Percentiles rank a stretch among this genome's conserved stretches.
Conservation (phyloP, 176 grass and related monocot genomes). For the Juncus inflexus region DNA sequence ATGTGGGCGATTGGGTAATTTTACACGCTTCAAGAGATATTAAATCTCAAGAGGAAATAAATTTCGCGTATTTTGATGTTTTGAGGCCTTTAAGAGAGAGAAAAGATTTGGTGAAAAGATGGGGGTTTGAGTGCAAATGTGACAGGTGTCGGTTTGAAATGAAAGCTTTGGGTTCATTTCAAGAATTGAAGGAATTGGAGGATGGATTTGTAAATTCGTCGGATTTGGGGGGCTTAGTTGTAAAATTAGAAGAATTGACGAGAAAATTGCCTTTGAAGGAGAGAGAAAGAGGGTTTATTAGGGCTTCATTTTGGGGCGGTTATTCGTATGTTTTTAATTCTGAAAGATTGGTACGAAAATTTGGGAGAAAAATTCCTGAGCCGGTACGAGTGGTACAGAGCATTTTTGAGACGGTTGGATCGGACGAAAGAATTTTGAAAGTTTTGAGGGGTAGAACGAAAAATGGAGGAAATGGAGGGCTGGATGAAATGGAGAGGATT, state of each 20-base stretch:
- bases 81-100: conserved; percentile 43
- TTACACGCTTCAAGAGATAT: conserved; percentile 81
- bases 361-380: conserved; percentile 44
- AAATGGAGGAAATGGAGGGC: conserved; percentile 32
- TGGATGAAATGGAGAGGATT: conserved; percentile 62
- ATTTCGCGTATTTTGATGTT: conserved; percentile 83
- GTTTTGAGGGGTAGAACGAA: conserved; percentile 38
- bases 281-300: conserved; percentile 61
- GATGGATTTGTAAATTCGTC: conserved; percentile 26
- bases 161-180: conserved; percentile 22
- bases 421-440: conserved; percentile 55
- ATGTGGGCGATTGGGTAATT: conserved; percentile 58
- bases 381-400: conserved; percentile 37
- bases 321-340: conserved; percentile 48
- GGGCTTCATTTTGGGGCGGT: conserved; percentile 64
- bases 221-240: conserved; percentile 38
- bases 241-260: conserved; percentile 62
- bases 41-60: conserved; percentile 73
- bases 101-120: conserved; percentile 40
- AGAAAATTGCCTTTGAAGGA: conserved; percentile 53
- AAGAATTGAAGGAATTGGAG: conserved; percentile 46
- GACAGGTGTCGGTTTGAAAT: conserved; percentile 64
- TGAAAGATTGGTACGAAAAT: conserved; percentile 55
- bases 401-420: conserved; percentile 40
- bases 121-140: conserved; percentile 78